phyloP scores from a whole-genome alignment of 2,329 filamentous ascomycete genomes.

The Trichoderma afroharzianum region DNA sequence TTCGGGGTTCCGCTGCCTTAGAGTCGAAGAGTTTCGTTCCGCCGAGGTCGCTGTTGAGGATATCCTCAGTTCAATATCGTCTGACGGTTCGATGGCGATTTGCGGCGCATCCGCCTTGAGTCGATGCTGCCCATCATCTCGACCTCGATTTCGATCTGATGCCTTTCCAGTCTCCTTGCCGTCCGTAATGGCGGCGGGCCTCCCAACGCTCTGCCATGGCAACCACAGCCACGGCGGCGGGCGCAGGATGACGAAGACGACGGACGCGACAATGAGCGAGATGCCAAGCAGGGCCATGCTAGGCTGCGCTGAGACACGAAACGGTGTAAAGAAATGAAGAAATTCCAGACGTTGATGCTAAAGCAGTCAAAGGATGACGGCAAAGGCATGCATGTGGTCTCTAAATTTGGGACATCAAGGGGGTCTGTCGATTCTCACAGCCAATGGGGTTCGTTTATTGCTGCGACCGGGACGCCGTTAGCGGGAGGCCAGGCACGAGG shows the following conservation, averaged over 20 bases:
- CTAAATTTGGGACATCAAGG: conserved; percentile 13
- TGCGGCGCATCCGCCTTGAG: conserved; percentile 1
- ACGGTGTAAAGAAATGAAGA: background rate
- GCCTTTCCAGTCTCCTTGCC: conserved; percentile 7
- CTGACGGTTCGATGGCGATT: background rate
- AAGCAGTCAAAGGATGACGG: conserved; percentile 1
- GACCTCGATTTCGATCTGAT: background rate
- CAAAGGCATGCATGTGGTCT: conserved; percentile 11
- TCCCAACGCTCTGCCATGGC: conserved; percentile 21
- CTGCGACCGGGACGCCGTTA: background rate
- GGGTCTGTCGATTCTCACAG: background rate
- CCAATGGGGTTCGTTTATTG: background rate
- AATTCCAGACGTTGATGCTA: background rate
- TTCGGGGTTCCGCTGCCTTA: background rate
- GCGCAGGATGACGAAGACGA: conserved; percentile 55
- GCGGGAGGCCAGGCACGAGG: background rate
- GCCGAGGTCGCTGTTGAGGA: background rate
- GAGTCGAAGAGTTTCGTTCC: background rate
- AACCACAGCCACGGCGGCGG: conserved; percentile 47
- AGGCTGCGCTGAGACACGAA: background rate
- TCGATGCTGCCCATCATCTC: background rate
- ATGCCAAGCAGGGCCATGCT: conserved; percentile 56
- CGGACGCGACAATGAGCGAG: conserved; percentile 59
- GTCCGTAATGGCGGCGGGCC: conserved; percentile 1
- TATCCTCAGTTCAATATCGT: background rate